Evolutionary conservation across 768 basidiomycete species (phyloP), one percentile per base, ranked within the genome.

Genomic region (Ephemerocybe angulata): DNA sequence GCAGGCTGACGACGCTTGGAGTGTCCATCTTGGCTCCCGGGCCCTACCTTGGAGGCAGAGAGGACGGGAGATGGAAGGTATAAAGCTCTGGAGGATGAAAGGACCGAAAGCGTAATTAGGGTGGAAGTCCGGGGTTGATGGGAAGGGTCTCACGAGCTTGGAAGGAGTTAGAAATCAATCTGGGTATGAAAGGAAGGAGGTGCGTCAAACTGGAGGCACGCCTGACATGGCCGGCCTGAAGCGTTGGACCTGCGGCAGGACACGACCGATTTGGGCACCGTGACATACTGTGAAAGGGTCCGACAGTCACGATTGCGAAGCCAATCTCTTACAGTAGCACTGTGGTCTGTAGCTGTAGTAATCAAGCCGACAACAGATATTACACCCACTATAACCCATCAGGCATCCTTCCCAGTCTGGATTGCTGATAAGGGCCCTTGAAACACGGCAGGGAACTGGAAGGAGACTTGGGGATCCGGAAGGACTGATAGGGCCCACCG

Each of bases 111-210:
- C 55, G 40, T 35, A 56, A 56, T 43, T 50, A 50, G 37, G 21
- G 19, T 27, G 19, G 54, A 19, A 21, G 46, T 37, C 29, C 48
- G 50, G 55, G 27, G 54, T 55, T 55, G 54, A 55, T 55, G 48
- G 33, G 54, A 47, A 47, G 19, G 48, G 41, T 53, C 47, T 50
- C 47, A 54, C 53, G 53, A 50, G 48, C 29, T 50, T 30, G 29
- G 22, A 50, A 48, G 44, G 40, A 40, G 22, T 10, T 25, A 35
- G 31, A 13, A 24, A 50, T 55, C 47, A 42, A 55, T 55, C 41
- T 25, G 41, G 29, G 54, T 8, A 22, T 17, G 40, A 43, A 33
- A 31, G n/a, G 33, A 28, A 17, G 17, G 33, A 13, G n/a, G 7
- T 22, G 24, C 19, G n/a, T 17, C 41, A 24, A 13, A 19, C 38